Conservation (phyloP, 257 asterid species). For the Plantago ovata region DNA sequence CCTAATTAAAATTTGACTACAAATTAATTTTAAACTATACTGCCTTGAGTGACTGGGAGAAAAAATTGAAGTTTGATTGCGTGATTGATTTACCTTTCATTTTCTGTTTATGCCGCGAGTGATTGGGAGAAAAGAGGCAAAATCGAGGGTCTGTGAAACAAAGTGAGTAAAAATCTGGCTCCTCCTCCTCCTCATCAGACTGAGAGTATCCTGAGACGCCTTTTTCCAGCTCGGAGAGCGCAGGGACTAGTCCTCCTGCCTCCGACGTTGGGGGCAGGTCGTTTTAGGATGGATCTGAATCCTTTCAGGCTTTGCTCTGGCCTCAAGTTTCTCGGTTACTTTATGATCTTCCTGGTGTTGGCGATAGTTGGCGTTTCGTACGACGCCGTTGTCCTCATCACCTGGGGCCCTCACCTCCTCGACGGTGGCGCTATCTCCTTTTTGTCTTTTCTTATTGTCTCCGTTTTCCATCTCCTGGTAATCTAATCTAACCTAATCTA, state of each 20-base stretch:
- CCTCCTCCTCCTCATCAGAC: too few relatives aligned
- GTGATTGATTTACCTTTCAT: too few relatives aligned
- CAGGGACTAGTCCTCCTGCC: conserved; percentile 21
- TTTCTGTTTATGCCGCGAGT: too few relatives aligned
- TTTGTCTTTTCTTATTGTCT: conserved; percentile 39
- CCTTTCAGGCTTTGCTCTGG: conserved; percentile 70
- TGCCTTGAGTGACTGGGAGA: too few relatives aligned
- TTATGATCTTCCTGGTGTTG: conserved; percentile 55
- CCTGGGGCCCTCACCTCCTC: conserved; percentile 65
- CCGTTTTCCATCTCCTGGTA: conserved; percentile 70
- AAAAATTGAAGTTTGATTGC: too few relatives aligned
- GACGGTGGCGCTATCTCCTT: conserved; percentile 42
- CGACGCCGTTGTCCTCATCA: conserved; percentile 61
- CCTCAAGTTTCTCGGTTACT: conserved; percentile 70
- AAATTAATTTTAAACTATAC: too few relatives aligned
- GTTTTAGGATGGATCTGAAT: conserved; percentile 52
- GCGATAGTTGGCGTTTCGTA: conserved; percentile 59
- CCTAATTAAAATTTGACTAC: too few relatives aligned
- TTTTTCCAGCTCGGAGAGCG: conserved; percentile 27
- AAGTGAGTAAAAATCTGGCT: conserved; percentile 29
- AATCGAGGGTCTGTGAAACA: too few relatives aligned
- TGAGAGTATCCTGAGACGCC: conserved; percentile 31
- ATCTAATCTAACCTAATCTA: too few relatives aligned
- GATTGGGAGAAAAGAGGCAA: too few relatives aligned
- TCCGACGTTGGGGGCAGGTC: conserved; percentile 11